Conservation (phyloP, 371 early-diverging fungal genomes). For the Lichtheimia corymbifera region DNA sequence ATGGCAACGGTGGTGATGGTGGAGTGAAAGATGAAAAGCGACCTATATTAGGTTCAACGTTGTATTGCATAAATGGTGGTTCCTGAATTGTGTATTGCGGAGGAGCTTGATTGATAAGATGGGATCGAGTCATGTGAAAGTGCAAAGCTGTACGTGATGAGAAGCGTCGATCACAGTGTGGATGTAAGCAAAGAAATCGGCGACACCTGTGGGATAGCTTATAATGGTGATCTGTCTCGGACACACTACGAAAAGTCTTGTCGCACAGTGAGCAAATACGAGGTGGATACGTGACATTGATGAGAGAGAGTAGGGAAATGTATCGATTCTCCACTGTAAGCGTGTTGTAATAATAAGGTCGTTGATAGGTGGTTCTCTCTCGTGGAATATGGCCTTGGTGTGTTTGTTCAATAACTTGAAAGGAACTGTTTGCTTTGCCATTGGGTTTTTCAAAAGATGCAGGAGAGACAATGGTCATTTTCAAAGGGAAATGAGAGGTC, state of each 20-base stretch:
- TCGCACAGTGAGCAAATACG: constrained; percentile 19
- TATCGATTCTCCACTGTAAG: constrained; percentile 22
- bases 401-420: too few relatives aligned
- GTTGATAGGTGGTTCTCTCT: background rate
- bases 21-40: background rate
- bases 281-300: constrained; percentile 23
- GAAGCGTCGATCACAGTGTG: constrained; percentile 22
- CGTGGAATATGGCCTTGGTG: background rate
- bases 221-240: constrained; percentile 16
- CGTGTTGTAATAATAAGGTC: constrained; percentile 16
- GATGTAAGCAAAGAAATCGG: constrained; percentile 20
- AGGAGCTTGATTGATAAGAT: constrained; percentile 18
- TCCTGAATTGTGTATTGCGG: constrained; percentile 3
- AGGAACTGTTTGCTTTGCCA: too few relatives aligned
- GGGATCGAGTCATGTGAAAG: constrained; percentile 21
- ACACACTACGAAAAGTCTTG: background rate
- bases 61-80: constrained; percentile 15
- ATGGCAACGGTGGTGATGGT: background rate
- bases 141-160: constrained; percentile 18
- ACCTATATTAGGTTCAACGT: constrained; percentile 10
- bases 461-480: too few relatives aligned
- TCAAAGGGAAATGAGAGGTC: too few relatives aligned
- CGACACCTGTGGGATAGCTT: constrained; percentile 7
- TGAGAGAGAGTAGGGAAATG: constrained; percentile 16
- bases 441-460: too few relatives aligned